These are phyloP conservation scores for Candida glucosophila DNA, from an alignment of 1,139 yeast genomes.

Conservation along the genomic window DNA sequence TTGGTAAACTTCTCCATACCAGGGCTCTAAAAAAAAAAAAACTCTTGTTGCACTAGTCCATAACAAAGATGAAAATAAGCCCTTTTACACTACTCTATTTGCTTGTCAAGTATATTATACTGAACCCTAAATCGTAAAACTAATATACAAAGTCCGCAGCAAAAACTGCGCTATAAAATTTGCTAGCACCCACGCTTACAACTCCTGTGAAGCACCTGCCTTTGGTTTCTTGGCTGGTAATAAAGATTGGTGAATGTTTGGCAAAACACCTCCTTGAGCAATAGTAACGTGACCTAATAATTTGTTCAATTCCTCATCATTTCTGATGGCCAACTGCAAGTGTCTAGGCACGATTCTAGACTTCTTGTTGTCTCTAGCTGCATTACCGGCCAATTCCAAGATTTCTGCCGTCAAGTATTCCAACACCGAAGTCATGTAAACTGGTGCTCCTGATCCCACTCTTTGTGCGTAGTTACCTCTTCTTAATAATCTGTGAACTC, in stretches of 20 bases:
- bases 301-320: constrained; percentile 46
- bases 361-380: constrained; percentile 50
- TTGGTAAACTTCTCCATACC: constrained; percentile 66
- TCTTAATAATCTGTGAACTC: constrained; percentile 48
- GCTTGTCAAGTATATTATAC: constrained; percentile 1
- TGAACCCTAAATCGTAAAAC: constrained; percentile 7
- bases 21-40: no score
- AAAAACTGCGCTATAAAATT: not conserved
- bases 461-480: constrained; percentile 50
- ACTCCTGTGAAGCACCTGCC: constrained; percentile 75
- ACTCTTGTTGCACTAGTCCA: no score
- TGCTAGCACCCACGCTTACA: constrained; percentile 33
- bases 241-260: constrained; percentile 93
- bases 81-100: constrained; percentile 1
- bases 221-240: constrained; percentile 89
- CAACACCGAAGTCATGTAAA: constrained; percentile 43
- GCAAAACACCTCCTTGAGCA: constrained; percentile 98
- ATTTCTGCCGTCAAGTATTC: constrained; percentile 48
- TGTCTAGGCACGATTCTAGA: constrained; percentile 49
- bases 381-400: constrained; percentile 50
- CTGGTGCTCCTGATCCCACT: constrained; percentile 51
- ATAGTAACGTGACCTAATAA: constrained; percentile 86
- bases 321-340: constrained; percentile 47
- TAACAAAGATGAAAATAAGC: no score
- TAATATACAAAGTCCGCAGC: constrained; percentile 8